Conservation (phyloP, 1,284 basidiomycete species). For the Irpex sp. region DNA sequence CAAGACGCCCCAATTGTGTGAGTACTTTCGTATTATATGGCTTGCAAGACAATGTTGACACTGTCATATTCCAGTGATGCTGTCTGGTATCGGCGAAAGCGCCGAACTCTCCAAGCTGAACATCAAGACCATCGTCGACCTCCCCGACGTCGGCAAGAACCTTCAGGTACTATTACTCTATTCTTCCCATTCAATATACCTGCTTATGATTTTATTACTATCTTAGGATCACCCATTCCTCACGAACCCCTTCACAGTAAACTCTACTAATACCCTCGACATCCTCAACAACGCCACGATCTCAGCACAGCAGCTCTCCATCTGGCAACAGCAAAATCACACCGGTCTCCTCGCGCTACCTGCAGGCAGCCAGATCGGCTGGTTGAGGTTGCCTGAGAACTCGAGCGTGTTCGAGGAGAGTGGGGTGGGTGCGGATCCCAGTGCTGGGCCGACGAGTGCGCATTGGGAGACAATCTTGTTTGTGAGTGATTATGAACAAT, state of each 20-base stretch:
- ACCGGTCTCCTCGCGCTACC: background rate
- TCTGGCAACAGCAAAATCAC: background rate
- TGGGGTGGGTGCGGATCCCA: conserved; percentile 14
- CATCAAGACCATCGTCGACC: conserved; percentile 29
- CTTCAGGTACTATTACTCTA: conserved; percentile 22
- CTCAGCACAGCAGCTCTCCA: background rate
- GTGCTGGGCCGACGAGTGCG: conserved; percentile 17
- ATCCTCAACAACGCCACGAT: background rate
- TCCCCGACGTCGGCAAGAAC: conserved; percentile 43
- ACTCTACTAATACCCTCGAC: background rate
- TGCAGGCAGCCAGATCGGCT: background rate
- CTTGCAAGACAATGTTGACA: background rate
- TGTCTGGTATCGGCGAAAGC: conserved; percentile 35
- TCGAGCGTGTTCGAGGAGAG: conserved; percentile 12
- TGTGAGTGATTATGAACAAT: conserved; percentile 4
- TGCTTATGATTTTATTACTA: too few species aligned
- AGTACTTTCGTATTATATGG: background rate
- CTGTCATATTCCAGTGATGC: conserved; percentile 28
- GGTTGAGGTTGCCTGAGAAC: conserved; percentile 14
- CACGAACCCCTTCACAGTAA: background rate
- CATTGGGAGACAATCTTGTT: conserved; percentile 28
- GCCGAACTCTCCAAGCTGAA: conserved; percentile 31
- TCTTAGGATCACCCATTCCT: conserved; percentile 14
- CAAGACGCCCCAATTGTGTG: conserved; percentile 33
- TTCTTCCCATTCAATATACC: too few species aligned